Percentiles rank a stretch among this genome's conserved stretches.
Conservation (phyloP, 495 filamentous ascomycete genomes). For the Tirmania nivea region DNA sequence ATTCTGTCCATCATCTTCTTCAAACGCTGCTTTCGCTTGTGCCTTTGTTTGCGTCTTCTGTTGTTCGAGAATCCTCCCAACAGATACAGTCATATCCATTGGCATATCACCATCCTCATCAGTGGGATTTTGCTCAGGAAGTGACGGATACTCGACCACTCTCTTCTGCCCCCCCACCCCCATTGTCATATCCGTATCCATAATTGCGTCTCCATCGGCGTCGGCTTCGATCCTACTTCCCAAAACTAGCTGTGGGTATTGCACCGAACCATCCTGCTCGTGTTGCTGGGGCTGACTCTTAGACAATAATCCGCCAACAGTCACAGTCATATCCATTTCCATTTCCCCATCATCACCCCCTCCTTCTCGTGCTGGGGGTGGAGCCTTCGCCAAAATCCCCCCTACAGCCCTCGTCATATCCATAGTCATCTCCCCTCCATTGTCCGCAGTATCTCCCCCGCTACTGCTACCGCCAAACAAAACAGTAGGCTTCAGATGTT, state of each 20-base stretch:
- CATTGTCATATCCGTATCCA: conserved; percentile 34
- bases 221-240: conserved; percentile 11
- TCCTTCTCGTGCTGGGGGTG: conserved; percentile 6
- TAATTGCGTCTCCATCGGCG: conserved; percentile 19
- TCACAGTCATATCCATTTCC: conserved; percentile 35
- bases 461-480: conserved; percentile 27
- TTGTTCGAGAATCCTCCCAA: conserved; percentile 47
- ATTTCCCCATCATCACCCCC: conserved; percentile 22
- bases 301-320: conserved; percentile 31
- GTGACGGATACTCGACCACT: conserved; percentile 7
- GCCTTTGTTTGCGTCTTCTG: no score
- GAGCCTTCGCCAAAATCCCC: conserved; percentile 21
- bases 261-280: conserved; percentile 8
- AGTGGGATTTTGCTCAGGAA: conserved; percentile 18
- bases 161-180: conserved; percentile 34
- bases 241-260: conserved; percentile 9
- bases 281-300: conserved; percentile 3
- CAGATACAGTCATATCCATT: conserved; percentile 72
- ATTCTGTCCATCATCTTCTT: conserved; percentile 39
- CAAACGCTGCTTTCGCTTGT: no score
- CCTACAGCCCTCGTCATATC: conserved; percentile 28
- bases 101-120: conserved; percentile 39
- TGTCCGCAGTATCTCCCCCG: conserved; percentile 18
- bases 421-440: conserved; percentile 27
- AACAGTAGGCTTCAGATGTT: conserved; percentile 32